A percentile compares a stretch with the other conserved stretches of the same genome.
These are phyloP conservation scores for Hyphodiscus hymeniophilus DNA, from an alignment of 495 filamentous ascomycete species.

Conservation along the genomic window DNA sequence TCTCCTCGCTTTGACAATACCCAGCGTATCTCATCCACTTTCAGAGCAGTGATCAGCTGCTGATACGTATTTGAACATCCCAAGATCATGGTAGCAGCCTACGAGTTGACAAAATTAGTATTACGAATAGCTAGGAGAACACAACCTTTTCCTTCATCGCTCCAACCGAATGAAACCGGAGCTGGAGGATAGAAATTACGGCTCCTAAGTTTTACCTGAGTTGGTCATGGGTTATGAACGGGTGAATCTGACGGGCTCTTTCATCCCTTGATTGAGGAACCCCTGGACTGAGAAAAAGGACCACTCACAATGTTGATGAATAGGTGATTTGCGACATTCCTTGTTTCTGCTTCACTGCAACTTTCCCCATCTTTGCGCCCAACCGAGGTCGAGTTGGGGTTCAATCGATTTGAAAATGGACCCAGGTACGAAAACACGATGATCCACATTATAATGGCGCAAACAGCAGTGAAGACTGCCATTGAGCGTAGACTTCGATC, in stretches of 20 bases:
- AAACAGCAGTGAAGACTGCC: constrained; percentile 8
- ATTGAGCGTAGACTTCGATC: constrained; percentile 8
- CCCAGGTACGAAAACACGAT: constrained; percentile 2
- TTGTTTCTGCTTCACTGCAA: constrained; percentile 1
- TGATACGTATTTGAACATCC: constrained; percentile 13
- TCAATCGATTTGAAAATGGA: not conserved
- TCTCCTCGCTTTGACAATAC: constrained; percentile 4
- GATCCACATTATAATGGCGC: constrained; percentile 1
- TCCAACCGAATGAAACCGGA: too few relatives aligned
- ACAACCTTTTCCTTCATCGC: too few relatives aligned
- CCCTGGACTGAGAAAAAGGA: too few relatives aligned
- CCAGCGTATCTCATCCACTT: constrained; percentile 5
- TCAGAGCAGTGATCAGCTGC: constrained; percentile 4
- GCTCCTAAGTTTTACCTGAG: too few relatives aligned
- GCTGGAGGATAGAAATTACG: too few relatives aligned
- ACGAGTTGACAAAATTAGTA: too few relatives aligned
- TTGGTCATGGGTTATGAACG: too few relatives aligned
- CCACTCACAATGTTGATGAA: constrained; percentile 14
- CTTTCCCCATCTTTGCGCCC: constrained; percentile 6
- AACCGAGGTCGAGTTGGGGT: constrained; percentile 2
- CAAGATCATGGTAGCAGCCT: constrained; percentile 6
- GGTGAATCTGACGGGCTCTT: too few relatives aligned
- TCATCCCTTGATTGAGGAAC: too few relatives aligned
- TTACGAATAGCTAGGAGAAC: too few relatives aligned
- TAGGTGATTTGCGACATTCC: constrained; percentile 6